Evolutionary conservation across 768 basidiomycete species (phyloP).

Genomic region (Tulasnella sp.): DNA sequence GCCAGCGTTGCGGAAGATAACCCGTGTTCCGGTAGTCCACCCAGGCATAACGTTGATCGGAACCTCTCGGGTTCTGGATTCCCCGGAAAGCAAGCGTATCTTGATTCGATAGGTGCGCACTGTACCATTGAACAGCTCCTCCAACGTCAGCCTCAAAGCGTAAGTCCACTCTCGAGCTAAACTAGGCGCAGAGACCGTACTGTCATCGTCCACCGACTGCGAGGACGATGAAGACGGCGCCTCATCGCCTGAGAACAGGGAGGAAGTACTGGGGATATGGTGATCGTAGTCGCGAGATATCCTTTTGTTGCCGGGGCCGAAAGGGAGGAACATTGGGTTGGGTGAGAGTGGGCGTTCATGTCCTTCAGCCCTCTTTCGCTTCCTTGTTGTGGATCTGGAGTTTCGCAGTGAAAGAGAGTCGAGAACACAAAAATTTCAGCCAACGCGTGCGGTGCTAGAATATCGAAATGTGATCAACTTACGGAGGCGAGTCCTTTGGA

Average conservation of each 20-base stretch:
- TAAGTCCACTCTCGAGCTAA: too few species aligned
- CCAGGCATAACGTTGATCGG: too few species aligned
- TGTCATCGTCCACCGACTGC: too few species aligned
- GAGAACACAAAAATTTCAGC: not conserved
- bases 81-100: constrained; percentile 42
- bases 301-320: not conserved
- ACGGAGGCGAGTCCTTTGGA: not conserved
- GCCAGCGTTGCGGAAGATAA: too few species aligned
- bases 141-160: too few species aligned
- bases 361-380: not conserved
- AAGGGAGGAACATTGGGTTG: not conserved
- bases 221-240: too few species aligned
- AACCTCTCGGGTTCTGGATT: too few species aligned
- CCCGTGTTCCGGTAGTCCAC: too few species aligned
- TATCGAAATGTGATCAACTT: not conserved
- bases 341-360: not conserved
- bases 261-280: not conserved
- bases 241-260: not conserved
- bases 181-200: too few species aligned
- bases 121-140: too few species aligned
- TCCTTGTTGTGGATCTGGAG: not conserved
- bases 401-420: not conserved
- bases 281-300: not conserved
- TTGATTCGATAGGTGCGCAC: constrained; percentile 32
- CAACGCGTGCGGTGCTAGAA: not conserved